Conservation (phyloP, 148 eudicot species). For the Rhododendron simsii region DNA sequence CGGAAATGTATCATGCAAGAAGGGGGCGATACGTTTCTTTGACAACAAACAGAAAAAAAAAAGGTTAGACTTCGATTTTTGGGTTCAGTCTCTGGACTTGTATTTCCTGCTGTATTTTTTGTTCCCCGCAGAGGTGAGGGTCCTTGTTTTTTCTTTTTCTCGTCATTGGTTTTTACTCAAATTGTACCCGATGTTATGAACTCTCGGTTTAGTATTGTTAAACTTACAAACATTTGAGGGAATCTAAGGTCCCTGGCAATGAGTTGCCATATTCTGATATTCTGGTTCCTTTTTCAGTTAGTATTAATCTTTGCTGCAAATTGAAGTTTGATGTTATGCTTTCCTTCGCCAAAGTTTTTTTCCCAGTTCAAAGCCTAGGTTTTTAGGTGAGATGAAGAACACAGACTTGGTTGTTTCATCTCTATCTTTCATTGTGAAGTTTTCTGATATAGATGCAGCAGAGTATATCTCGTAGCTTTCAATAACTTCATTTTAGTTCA, state of each 20-base stretch:
- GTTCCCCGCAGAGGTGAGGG: conserved; percentile 20
- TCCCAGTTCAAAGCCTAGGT: background rate
- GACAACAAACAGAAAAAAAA: background rate
- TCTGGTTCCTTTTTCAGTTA: background rate
- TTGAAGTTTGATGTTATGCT: conserved; percentile 1
- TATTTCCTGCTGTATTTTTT: conserved; percentile 23
- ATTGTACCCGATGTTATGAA: conserved; percentile 17
- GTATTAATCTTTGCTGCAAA: no score
- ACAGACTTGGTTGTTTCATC: background rate
- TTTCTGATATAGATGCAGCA: background rate
- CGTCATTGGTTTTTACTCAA: background rate
- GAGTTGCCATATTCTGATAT: conserved; percentile 13
- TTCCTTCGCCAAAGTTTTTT: background rate
- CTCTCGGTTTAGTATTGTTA: conserved; percentile 28
- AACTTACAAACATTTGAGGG: conserved; percentile 20
- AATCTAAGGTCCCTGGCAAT: conserved; percentile 11
- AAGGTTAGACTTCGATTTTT: background rate
- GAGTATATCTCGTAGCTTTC: background rate
- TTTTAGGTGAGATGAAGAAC: background rate
- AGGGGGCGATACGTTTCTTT: conserved; percentile 17
- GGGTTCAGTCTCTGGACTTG: conserved; percentile 11
- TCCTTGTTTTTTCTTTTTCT: background rate
- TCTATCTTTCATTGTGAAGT: background rate
- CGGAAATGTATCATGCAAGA: conserved; percentile 27
- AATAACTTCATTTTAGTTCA: background rate